Base-by-base conservation (phyloP, 805 yeast genomes). In the Yarrowia yakushimensis region DNA sequence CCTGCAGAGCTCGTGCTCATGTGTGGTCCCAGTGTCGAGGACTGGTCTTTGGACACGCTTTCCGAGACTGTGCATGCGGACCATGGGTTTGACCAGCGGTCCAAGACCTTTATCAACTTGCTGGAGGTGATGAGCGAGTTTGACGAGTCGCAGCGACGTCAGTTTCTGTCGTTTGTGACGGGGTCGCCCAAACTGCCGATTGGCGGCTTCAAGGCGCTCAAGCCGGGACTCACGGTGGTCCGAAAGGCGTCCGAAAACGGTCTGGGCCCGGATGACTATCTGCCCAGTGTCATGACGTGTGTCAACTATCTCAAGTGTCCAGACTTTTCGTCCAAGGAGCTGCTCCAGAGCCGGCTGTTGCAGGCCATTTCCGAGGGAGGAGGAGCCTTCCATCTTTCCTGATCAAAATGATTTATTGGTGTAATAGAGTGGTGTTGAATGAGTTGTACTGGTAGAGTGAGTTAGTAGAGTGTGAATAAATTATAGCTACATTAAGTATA, bases 271-370 rank as follows among this genome's bases (percentile, higher is more conserved):
- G 96, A 93, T 73, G 90, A 85, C 65, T 91, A 87, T 70, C 78
- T 94, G 63, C 98, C 99, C 1, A 90, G 97, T 74, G 99, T 94
- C 2, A 93, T 93, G 99, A 93, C 99, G 0, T 93, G 99, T 77
- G 97, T 96, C 3, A 93, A 93, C 71, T 94, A 93, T 71, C 78
- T 93, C 67, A 93, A 93, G 72, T 76, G 94, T 20, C 98, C 99
- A 5, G 82, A 87, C 66, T 94, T 93, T 71, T 81, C 90, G 3
- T 76, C 81, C 34, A 81, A 79, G 64, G 84, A 79, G 17, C 73
- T 88, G 1, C 80, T 94, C 86, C 76, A 72, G 55, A 71, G 77
- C 31, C 78, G 87, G 60, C 74, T 94, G 8, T 57, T 74, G 12
- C 87, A 83, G 64, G 97, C 98, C 0, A 83, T 91, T 69, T 78